These are phyloP conservation scores for Rhododendron williamsianum DNA, from an alignment of 148 eudicot genomes.

Conservation along the genomic window DNA sequence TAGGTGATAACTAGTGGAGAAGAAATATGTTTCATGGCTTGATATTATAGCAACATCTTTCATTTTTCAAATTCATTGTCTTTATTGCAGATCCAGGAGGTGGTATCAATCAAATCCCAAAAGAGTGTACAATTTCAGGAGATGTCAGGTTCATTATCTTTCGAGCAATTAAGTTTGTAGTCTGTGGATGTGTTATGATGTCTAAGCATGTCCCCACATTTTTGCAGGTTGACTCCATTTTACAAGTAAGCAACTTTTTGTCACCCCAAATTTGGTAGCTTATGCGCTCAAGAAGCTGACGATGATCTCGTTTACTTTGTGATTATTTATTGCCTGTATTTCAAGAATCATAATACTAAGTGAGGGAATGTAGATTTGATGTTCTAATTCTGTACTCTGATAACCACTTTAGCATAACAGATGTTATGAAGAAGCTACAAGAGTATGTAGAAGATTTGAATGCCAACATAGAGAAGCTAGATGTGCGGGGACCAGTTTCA, in stretches of 20 bases:
- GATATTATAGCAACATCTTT: background rate
- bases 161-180: background rate
- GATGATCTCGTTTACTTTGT: background rate
- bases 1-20: constrained; percentile 2
- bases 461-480: constrained; percentile 77
- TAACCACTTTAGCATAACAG: constrained; percentile 53
- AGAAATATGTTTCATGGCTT: background rate
- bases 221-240: constrained; percentile 95
- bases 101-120: constrained; percentile 89
- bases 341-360: background rate
- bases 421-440: constrained; percentile 63
- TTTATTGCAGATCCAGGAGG: constrained; percentile 83
- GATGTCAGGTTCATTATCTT: constrained; percentile 69
- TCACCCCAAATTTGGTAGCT: background rate
- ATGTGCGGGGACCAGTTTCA: constrained; percentile 82
- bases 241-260: constrained; percentile 52
- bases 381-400: background rate
- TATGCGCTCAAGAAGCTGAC: background rate
- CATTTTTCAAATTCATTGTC: constrained; percentile 5
- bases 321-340: background rate
- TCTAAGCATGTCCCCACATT: constrained; percentile 13
- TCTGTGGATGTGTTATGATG: background rate
- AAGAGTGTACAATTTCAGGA: constrained; percentile 76
- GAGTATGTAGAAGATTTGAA: constrained; percentile 83
- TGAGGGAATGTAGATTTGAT: background rate